These are phyloP conservation scores for Kwoniella shivajii DNA, from an alignment of 1,284 basidiomycete species.

Conservation along the genomic window DNA sequence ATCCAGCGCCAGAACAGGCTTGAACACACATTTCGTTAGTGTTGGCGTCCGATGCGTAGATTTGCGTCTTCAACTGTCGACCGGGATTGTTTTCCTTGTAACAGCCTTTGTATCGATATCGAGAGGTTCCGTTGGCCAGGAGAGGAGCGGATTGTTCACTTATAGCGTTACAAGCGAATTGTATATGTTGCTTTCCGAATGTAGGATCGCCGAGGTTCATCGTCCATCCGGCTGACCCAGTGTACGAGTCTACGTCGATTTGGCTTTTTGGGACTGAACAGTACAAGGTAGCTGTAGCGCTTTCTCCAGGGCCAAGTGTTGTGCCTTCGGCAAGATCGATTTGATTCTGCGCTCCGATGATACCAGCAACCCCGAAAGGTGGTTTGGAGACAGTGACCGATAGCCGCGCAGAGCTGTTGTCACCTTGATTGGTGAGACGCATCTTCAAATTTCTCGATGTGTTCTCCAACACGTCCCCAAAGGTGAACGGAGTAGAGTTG, in stretches of 20 bases:
- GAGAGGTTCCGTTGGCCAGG: conserved; percentile 8
- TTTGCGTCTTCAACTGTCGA: conserved; percentile 15
- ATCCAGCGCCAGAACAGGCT: conserved; percentile 11
- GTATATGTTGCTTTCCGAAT: conserved; percentile 17
- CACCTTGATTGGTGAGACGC: conserved; percentile 13
- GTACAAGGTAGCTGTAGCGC: conserved; percentile 14
- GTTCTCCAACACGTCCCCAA: conserved; percentile 14
- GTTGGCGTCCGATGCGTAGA: conserved; percentile 4
- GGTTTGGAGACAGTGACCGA: conserved; percentile 20
- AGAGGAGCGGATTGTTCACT: conserved; percentile 11
- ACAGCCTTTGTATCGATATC: conserved; percentile 15
- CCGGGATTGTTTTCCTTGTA: conserved; percentile 19
- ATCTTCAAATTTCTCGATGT: conserved; percentile 17
- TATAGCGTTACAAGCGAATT: conserved; percentile 17
- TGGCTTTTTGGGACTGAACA: conserved; percentile 18
- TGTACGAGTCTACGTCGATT: conserved; percentile 14
- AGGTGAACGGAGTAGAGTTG: conserved; percentile 15
- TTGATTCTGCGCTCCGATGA: conserved; percentile 18
- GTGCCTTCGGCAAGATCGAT: conserved; percentile 18
- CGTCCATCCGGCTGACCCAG: conserved; percentile 10
- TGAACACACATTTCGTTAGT: conserved; percentile 15
- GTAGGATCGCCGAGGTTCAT: conserved; percentile 16
- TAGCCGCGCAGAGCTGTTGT: conserved; percentile 10
- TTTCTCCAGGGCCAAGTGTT: conserved; percentile 15
- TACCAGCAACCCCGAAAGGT: conserved; percentile 15